These are phyloP conservation scores for Saksenaea vasiformis DNA, from an alignment of 371 early-diverging fungal genomes.

Conservation along the genomic window DNA sequence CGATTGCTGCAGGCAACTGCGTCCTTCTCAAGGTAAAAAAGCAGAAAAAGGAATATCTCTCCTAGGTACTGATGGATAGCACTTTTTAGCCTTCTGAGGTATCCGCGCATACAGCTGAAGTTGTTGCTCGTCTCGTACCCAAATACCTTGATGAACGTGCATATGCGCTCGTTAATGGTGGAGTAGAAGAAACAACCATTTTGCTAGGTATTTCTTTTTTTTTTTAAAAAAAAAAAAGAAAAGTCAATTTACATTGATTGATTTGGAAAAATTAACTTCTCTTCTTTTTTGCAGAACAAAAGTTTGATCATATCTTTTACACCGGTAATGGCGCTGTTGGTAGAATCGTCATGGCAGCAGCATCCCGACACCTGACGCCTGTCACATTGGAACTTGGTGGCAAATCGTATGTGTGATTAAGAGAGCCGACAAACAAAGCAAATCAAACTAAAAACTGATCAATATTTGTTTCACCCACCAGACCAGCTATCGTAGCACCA, in stretches of 20 bases:
- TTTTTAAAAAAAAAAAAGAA: too few relatives aligned
- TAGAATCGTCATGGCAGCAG: slow-evolving; percentile 75
- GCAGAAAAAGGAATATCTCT: neutral
- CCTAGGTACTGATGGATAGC: neutral
- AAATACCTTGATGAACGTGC: slow-evolving; percentile 74
- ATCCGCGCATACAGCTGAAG: slow-evolving; percentile 62
- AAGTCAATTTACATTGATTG: slow-evolving; percentile 13
- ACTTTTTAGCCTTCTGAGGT: slow-evolving; percentile 79
- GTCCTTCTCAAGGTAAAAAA: slow-evolving; percentile 70
- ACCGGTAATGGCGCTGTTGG: slow-evolving; percentile 89
- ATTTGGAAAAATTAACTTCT: slow-evolving; percentile 8
- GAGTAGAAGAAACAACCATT: slow-evolving; percentile 65
- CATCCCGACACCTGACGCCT: slow-evolving; percentile 75
- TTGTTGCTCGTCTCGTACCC: slow-evolving; percentile 62
- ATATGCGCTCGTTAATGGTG: slow-evolving; percentile 78
- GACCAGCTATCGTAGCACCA: slow-evolving; percentile 74
- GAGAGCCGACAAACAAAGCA: neutral
- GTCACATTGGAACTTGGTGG: slow-evolving; percentile 91
- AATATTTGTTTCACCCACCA: slow-evolving; percentile 11
- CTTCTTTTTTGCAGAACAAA: slow-evolving; percentile 31
- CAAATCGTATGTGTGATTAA: slow-evolving; percentile 54
- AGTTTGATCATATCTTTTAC: slow-evolving; percentile 89
- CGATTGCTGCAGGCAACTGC: slow-evolving; percentile 92
- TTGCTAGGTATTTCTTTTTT: too few relatives aligned
- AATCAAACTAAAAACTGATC: neutral